A percentile compares a stretch with the other conserved stretches of the same genome.
Conservation (phyloP, 176 grass and related monocot genomes). For the Zoysia japonica region DNA sequence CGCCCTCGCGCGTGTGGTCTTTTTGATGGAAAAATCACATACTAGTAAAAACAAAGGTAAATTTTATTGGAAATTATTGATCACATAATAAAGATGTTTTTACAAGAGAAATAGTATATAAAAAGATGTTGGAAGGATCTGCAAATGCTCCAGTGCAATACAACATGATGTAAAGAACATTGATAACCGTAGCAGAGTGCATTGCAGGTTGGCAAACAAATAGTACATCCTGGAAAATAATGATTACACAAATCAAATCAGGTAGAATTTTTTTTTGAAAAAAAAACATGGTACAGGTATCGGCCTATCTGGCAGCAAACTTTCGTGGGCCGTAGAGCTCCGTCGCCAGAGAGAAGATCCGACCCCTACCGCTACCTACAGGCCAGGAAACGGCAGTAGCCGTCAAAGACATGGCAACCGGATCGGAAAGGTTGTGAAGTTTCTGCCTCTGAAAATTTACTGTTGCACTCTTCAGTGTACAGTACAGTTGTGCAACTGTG, state of each 20-base stretch:
- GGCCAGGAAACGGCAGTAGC: not conserved
- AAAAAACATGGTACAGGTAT: not conserved
- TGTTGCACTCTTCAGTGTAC: not conserved
- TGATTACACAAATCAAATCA: not conserved
- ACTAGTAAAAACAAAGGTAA: too few relatives aligned
- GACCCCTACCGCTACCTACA: not conserved
- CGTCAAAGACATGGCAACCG: conserved; percentile 10
- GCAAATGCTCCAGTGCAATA: not conserved
- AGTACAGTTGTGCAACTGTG: not conserved
- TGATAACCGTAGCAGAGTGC: not conserved
- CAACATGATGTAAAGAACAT: not conserved
- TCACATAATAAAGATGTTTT: not conserved
- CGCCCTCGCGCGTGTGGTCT: too few relatives aligned
- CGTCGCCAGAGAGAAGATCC: conserved; percentile 29
- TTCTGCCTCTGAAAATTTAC: not conserved
- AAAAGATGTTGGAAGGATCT: not conserved
- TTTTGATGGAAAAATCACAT: too few relatives aligned
- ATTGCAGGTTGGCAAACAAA: not conserved
- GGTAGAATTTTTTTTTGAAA: not conserved
- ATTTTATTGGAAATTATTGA: not conserved
- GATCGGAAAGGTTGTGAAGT: conserved; percentile 8
- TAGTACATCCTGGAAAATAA: too few relatives aligned
- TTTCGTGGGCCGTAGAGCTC: not conserved
- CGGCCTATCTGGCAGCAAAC: not conserved
- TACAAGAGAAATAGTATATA: not conserved